Evolutionary conservation across 179 eudicot species (phyloP), one percentile per base, ranked within the genome.

Genomic region (Silene noctiflora): DNA sequence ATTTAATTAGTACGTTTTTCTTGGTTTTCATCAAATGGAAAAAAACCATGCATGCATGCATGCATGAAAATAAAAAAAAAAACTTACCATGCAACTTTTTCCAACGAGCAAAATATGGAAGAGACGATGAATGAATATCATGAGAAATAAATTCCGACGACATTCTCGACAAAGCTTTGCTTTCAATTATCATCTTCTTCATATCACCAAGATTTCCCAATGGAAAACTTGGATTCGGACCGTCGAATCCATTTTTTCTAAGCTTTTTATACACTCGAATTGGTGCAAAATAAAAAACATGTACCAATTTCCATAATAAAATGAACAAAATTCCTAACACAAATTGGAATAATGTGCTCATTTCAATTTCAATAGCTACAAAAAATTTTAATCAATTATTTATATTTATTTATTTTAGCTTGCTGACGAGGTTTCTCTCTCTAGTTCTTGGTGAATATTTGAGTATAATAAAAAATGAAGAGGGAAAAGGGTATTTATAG

Each of bases 91-190:
- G 81, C 25, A 79, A 65, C 53, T 85, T 81, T 64, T 91, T 91
- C 99, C 99, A 95, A 21, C 67, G 77, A 56, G 96, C 81, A 77
- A 91, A 95, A 83, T 87, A 89, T 1, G 97, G 97, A 81, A 95
- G 89, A 7, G 88, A 88, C 21, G 82, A 76, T 0, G 95, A 83
- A 78, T 95, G 99, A 24, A 92, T 92, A 53, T 93, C 92, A 78
- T 95, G 88, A 44, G 82, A 75, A 31, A 83, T 69, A 65, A 85
- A 71, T 0, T 19, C 73, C 10, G 84, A 76, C 7, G 85, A 76
- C 4, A 77, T 33, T 17, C 58, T 3, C 4, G 68, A 44, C 5
- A 69, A 64, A 35, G 69, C 59, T 33, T 82, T 82, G 22, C 74
- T 63, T 67, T 75, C 25, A 6, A 55, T 27, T 1, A 31, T 25